These are phyloP conservation scores for Ophiosphaerella korrae DNA, from an alignment of 2,329 filamentous ascomycete species.

Conservation along the genomic window DNA sequence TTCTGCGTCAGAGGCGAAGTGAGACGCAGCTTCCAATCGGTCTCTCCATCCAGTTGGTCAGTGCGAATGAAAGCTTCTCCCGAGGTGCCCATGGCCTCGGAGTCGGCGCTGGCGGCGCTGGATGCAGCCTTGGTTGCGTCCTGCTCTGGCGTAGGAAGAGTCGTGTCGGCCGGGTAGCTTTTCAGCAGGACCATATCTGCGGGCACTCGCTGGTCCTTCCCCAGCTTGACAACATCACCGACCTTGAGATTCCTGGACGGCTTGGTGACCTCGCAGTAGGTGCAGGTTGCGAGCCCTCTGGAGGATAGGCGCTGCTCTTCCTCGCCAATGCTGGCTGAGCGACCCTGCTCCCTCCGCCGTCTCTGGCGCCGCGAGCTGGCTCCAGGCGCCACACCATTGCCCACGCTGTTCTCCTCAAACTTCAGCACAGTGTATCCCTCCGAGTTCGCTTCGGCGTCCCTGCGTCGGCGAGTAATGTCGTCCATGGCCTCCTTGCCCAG, in stretches of 20 bases:
- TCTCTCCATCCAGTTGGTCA: conserved; percentile 96
- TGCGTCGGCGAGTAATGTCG: conserved; percentile 81
- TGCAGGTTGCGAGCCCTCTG: conserved; percentile 49
- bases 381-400: conserved; percentile 40
- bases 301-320: conserved; percentile 61
- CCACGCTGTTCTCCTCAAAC: conserved; percentile 64
- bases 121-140: conserved; percentile 2
- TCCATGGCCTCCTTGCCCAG: conserved; percentile 95
- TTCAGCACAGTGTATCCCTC: conserved; percentile 81
- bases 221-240: conserved; percentile 91
- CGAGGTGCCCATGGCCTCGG: conserved; percentile 48
- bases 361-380: conserved; percentile 35
- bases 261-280: conserved; percentile 71
- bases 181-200: conserved; percentile 94
- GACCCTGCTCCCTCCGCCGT: conserved; percentile 41
- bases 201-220: conserved; percentile 90
- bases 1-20: conserved; percentile 84
- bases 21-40: conserved; percentile 94
- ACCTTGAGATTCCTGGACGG: conserved; percentile 89
- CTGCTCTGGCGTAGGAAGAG: conserved; percentile 6
- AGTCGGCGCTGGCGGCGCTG: conserved; percentile 29
- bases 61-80: conserved; percentile 97
- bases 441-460: conserved; percentile 93
- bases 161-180: conserved; percentile 61
- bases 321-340: conserved; percentile 70